Conservation (phyloP, 2,329 filamentous ascomycete species). For the Claviceps humidiphila region DNA sequence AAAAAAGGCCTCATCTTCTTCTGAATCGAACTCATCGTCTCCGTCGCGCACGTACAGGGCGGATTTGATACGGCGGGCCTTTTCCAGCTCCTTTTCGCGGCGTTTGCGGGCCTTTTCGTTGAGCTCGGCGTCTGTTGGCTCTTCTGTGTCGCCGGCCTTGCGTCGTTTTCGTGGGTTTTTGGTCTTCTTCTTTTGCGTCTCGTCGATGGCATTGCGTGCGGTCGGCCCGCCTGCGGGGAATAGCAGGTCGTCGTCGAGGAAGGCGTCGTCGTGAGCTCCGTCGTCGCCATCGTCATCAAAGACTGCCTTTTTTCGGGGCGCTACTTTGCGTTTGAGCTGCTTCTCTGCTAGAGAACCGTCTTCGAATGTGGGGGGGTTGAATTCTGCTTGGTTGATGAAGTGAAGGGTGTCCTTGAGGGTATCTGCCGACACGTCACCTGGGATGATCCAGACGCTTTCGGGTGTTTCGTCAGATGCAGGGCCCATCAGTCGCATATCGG, state of each 20-base stretch:
- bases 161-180: conserved; percentile 32
- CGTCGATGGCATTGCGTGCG: conserved; percentile 36
- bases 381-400: conserved; percentile 64
- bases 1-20: conserved; percentile 61
- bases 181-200: conserved; percentile 41
- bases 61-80: conserved; percentile 70
- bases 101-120: conserved; percentile 49
- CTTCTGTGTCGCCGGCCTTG: conserved; percentile 29
- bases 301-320: conserved; percentile 39
- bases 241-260: conserved; percentile 38
- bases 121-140: conserved; percentile 48
- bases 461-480: conserved; percentile 52
- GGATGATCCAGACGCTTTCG: conserved; percentile 68
- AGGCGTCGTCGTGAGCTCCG: conserved; percentile 11
- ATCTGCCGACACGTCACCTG: conserved; percentile 48
- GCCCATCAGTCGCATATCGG: conserved; percentile 51
- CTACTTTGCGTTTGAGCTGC: conserved; percentile 61
- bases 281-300: conserved; percentile 58
- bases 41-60: conserved; percentile 67
- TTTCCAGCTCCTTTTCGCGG: conserved; percentile 59
- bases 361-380: conserved; percentile 64
- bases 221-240: conserved; percentile 61
- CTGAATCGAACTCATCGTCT: conserved; percentile 80
- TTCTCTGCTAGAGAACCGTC: conserved; percentile 62
- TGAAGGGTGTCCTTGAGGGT: conserved; percentile 56